Evolutionary conservation across 1,284 basidiomycete genomes (phyloP).

Genomic region (Cutaneotrichosporon mucoides): DNA sequence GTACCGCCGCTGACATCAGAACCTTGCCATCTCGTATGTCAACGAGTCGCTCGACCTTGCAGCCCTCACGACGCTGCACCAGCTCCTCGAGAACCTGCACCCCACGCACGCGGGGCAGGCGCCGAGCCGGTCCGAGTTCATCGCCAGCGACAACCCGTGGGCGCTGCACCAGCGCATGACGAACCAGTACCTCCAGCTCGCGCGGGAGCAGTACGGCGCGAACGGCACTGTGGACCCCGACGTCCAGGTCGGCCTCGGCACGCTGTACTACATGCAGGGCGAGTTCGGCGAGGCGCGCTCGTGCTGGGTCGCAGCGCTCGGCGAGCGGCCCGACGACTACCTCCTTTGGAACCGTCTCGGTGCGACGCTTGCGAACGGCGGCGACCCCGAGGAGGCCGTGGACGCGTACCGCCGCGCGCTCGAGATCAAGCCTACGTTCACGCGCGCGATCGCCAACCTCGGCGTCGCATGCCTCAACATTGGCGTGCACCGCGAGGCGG

Average conservation of each 20-base stretch:
- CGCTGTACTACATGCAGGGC: constrained; percentile 77
- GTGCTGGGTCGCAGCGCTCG: constrained; percentile 83
- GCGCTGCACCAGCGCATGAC: constrained; percentile 76
- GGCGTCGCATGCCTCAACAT: constrained; percentile 96
- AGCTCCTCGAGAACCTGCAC: constrained; percentile 76
- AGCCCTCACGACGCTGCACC: constrained; percentile 80
- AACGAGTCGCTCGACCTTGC: constrained; percentile 91
- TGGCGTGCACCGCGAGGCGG: constrained; percentile 90
- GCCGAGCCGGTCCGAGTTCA: constrained; percentile 26
- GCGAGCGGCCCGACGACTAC: constrained; percentile 79
- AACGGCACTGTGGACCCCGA: constrained; percentile 76
- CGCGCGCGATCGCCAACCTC: constrained; percentile 95
- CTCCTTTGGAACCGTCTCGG: constrained; percentile 95
- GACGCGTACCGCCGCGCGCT: constrained; percentile 91
- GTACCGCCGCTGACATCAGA: constrained; percentile 32
- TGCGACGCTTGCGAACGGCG: constrained; percentile 91
- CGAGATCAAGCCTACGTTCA: constrained; percentile 91
- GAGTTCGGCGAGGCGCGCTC: constrained; percentile 59
- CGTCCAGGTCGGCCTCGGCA: constrained; percentile 88
- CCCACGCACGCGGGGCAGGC: constrained; percentile 56
- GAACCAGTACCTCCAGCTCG: constrained; percentile 78
- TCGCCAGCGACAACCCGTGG: constrained; percentile 63
- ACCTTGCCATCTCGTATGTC: constrained; percentile 92
- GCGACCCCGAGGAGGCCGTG: constrained; percentile 89
- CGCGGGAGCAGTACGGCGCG: constrained; percentile 67